Percentiles rank a stretch among this genome's conserved stretches.
These are phyloP conservation scores for Danielozyma ontarioensis DNA, from an alignment of 805 yeast genomes.

Conservation along the genomic window DNA sequence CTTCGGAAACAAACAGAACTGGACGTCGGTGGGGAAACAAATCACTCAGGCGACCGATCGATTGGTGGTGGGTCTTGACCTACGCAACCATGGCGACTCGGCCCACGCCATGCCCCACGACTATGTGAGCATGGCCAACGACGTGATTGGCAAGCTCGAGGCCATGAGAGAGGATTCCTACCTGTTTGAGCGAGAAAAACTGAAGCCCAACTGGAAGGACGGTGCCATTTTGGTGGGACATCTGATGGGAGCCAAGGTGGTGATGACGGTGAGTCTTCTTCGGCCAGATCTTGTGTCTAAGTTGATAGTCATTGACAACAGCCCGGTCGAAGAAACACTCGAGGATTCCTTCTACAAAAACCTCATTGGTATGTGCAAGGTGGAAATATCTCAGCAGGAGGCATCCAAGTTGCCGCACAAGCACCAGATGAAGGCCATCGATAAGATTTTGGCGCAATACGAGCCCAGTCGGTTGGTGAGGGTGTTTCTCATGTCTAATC, in stretches of 20 bases:
- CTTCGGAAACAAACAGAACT: conserved; percentile 46
- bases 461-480: conserved; percentile 24
- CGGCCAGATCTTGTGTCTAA: conserved; percentile 35
- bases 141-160: conserved; percentile 33
- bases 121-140: conserved; percentile 40
- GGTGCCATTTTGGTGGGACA: conserved; percentile 39
- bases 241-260: conserved; percentile 60
- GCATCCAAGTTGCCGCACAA: conserved; percentile 6
- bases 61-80: conserved; percentile 41
- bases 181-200: neutral
- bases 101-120: conserved; percentile 39
- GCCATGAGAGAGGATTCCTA: neutral
- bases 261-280: conserved; percentile 40
- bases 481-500: conserved; percentile 34
- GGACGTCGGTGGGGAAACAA: conserved; percentile 31
- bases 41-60: conserved; percentile 25
- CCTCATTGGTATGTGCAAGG: conserved; percentile 34
- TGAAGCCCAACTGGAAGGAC: conserved; percentile 9
- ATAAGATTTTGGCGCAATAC: conserved; percentile 15
- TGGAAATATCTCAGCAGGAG: conserved; percentile 18
- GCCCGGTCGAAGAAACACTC: conserved; percentile 36
- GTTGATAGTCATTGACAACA: conserved; percentile 45
- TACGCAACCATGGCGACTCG: conserved; percentile 54
- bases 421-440: conserved; percentile 9
- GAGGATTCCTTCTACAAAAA: conserved; percentile 29